Base-by-base conservation (phyloP, 805 yeast genomes). In the Candida pseudofarinosa region DNA sequence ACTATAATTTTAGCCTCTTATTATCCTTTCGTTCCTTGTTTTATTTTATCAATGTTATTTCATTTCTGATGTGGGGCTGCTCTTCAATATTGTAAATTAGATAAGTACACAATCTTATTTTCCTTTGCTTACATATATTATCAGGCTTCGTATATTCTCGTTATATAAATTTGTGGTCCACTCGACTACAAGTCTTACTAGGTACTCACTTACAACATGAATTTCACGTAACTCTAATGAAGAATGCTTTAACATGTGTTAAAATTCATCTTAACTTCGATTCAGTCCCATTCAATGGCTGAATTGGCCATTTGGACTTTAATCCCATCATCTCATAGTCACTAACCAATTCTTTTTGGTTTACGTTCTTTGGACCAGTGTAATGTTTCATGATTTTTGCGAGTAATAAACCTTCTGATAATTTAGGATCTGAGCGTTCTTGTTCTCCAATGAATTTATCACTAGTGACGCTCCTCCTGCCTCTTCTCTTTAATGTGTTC, bases 381-480 rank as follows among this genome's bases (percentile, higher is more conserved):
- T 67, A 71, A 40, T 67, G 71, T 49, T 70, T 70, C 68, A 65
- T 63, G 40, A 70, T 69, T 50, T 65, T 67, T 4, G 74, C 72
- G 39, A 69, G 55, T 23, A 70, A 52, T 13, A 58, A 59, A 0
- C 72, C 59, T 44, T 70, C 76, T 2, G 68, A 56, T 46, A 55
- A 55, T 45, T 57, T 46, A 18, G 43, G 45, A 28, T 16, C 23
- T 6, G 33, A 14, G n/a, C 45, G 53, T 13, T 52, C 55, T 37
- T 43, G 48, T 33, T 42, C 51, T 8, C 41, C 45, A 13, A 39
- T 35, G 3, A 35, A n/a, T 26, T 37, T 42, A 18, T 39, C 40
- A 18, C 30, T 26, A 10, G 40, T 41, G 12, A 51, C 54, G 1
- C 56, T 58, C 8, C 65, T 61, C 42, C 74, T 55, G 50, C 74